Conservation (phyloP, 805 yeast species). For the Metschnikowia lochheadii region DNA sequence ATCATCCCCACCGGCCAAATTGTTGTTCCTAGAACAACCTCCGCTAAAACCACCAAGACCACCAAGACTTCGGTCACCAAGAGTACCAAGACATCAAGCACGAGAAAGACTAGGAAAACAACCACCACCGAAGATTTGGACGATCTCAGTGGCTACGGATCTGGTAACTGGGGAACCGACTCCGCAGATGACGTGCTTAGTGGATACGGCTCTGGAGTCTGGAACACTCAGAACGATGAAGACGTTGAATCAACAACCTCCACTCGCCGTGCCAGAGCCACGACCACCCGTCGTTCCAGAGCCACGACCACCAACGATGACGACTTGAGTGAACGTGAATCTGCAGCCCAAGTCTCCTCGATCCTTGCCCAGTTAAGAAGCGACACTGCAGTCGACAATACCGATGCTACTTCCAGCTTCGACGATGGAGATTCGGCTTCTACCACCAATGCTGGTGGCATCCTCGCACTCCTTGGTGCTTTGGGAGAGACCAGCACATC, state of each 20-base stretch:
- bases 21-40: constrained; percentile 14
- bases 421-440: neutral
- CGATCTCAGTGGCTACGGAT: neutral
- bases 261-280: neutral
- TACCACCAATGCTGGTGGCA: neutral
- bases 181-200: constrained; percentile 1
- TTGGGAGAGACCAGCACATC: constrained; percentile 8
- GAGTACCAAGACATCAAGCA: constrained; percentile 1
- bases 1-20: constrained; percentile 16
- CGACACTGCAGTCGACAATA: neutral
- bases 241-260: constrained; percentile 1
- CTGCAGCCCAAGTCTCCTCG: constrained; percentile 14
- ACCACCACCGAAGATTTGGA: neutral
- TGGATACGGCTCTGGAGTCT: constrained; percentile 2
- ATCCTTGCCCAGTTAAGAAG: constrained; percentile 13
- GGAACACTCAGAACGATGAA: neutral
- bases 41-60: constrained; percentile 1
- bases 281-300: neutral
- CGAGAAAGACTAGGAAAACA: neutral
- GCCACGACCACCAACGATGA: neutral
- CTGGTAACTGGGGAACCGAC: neutral
- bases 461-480: constrained; percentile 6
- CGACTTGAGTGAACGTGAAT: neutral
- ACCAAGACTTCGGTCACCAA: neutral
- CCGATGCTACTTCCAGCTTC: neutral